Percentiles rank a stretch among this genome's conserved stretches.
Conservation (phyloP, 2,329 filamentous ascomycete genomes). For the Neoscytalidium dimidiatum region DNA sequence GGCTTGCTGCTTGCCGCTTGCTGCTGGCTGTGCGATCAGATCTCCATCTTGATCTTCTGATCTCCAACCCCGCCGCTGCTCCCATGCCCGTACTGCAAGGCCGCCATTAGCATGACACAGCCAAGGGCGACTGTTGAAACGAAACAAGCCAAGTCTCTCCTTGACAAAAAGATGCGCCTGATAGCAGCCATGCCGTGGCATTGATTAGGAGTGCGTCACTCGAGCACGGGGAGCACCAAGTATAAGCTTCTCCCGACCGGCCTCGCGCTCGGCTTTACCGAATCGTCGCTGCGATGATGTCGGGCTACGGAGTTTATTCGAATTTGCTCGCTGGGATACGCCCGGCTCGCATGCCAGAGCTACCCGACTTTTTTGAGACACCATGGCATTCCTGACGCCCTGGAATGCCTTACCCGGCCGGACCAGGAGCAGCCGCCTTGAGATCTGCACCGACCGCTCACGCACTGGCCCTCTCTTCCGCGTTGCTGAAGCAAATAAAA, state of each 20-base stretch:
- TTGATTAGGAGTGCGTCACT: background rate
- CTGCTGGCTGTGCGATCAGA: background rate
- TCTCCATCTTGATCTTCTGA: background rate
- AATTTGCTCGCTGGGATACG: background rate
- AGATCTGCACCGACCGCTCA: background rate
- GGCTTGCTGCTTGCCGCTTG: background rate
- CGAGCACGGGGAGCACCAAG: background rate
- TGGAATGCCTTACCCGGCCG: background rate
- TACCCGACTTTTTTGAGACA: background rate
- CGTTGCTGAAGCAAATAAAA: background rate
- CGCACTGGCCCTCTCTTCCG: background rate
- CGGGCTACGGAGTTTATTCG: background rate
- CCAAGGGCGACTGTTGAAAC: background rate
- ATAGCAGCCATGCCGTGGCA: background rate
- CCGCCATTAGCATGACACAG: too few relatives aligned
- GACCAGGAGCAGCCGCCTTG: background rate
- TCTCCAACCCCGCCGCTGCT: background rate
- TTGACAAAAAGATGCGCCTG: background rate
- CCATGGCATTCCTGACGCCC: background rate
- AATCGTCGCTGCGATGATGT: background rate
- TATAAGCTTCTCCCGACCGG: background rate
- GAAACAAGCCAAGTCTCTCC: background rate
- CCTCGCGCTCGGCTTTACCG: background rate
- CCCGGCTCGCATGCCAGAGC: background rate
- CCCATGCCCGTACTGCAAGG: background rate